A percentile compares a stretch with the other conserved stretches of the same genome.
Evolutionary conservation across 768 basidiomycete species (phyloP).

Genomic region (Russula griseocarnosa): DNA sequence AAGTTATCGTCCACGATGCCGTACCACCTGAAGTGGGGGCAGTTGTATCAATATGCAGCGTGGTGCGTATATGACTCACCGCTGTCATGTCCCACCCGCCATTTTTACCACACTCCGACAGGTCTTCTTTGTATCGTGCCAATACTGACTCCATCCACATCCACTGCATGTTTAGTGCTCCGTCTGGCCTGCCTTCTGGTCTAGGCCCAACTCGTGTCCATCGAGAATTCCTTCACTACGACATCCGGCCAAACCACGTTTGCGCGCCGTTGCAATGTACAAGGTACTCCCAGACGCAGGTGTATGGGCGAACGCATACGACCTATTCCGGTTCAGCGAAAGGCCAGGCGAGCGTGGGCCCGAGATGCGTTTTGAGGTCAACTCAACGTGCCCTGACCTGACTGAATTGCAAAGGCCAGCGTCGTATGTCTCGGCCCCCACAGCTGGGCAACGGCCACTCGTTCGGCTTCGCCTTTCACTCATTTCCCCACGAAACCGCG

Average conservation of each 20-base stretch:
- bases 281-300: slow-evolving; percentile 80
- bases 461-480: no score
- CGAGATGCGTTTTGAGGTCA: slow-evolving; percentile 47
- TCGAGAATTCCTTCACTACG: no score
- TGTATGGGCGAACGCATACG: slow-evolving; percentile 88
- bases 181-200: slow-evolving; percentile 66
- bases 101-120: not conserved
- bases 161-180: slow-evolving; percentile 46
- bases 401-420: no score
- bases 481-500: no score
- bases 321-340: slow-evolving; percentile 81
- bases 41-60: not conserved
- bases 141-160: not conserved
- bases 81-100: not conserved
- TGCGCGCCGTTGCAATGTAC: slow-evolving; percentile 76
- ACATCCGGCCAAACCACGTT: slow-evolving; percentile 75
- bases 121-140: not conserved
- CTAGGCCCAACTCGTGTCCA: no score
- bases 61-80: not conserved
- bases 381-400: not conserved
- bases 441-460: no score
- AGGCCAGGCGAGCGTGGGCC: slow-evolving; percentile 72
- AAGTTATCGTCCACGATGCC: slow-evolving; percentile 24
- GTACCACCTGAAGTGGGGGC: no score
- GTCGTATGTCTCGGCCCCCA: no score